Percentiles rank a stretch among this genome's conserved stretches.
Evolutionary conservation across 805 yeast genomes (phyloP).

Genomic region (Kluyveromyces starmeri): DNA sequence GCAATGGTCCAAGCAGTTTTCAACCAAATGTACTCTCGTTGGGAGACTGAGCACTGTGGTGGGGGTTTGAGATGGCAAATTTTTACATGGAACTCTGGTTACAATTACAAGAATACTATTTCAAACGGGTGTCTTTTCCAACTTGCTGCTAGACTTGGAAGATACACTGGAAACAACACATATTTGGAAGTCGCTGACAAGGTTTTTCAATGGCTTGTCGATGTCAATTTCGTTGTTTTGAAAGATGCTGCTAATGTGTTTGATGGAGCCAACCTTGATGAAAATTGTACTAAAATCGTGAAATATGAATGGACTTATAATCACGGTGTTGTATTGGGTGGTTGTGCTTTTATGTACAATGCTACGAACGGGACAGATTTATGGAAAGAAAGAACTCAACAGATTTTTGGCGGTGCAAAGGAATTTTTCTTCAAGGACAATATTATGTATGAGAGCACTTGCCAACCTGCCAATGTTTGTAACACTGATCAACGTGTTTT

Average conservation of each 20-base stretch:
- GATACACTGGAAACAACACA: slow-evolving; percentile 67
- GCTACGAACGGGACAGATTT: slow-evolving; percentile 46
- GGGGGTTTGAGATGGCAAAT: slow-evolving; percentile 98
- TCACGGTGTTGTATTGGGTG: slow-evolving; percentile 69
- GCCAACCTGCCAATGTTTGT: slow-evolving; percentile 57
- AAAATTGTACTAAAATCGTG: slow-evolving; percentile 55
- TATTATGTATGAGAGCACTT: slow-evolving; percentile 74
- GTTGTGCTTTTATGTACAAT: slow-evolving; percentile 74
- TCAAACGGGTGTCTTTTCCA: slow-evolving; percentile 88
- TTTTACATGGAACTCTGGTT: slow-evolving; percentile 88
- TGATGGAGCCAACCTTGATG: slow-evolving; percentile 56
- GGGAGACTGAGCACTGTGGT: slow-evolving; percentile 67
- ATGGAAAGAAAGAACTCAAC: slow-evolving; percentile 58
- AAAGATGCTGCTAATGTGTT: slow-evolving; percentile 37
- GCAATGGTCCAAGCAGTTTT: slow-evolving; percentile 80
- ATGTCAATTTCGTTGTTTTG: slow-evolving; percentile 37
- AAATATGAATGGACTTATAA: slow-evolving; percentile 78
- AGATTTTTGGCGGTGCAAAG: slow-evolving; percentile 44
- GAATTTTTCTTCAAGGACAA: slow-evolving; percentile 46
- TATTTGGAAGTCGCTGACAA: slow-evolving; percentile 68
- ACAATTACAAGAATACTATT: slow-evolving; percentile 84
- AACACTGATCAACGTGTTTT: slow-evolving; percentile 87
- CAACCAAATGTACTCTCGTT: slow-evolving; percentile 81
- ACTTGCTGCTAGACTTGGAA: slow-evolving; percentile 75
- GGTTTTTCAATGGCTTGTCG: slow-evolving; percentile 75